These are phyloP conservation scores for Trifolium subterraneum DNA, from an alignment of 306 rosid species.

Conservation along the genomic window DNA sequence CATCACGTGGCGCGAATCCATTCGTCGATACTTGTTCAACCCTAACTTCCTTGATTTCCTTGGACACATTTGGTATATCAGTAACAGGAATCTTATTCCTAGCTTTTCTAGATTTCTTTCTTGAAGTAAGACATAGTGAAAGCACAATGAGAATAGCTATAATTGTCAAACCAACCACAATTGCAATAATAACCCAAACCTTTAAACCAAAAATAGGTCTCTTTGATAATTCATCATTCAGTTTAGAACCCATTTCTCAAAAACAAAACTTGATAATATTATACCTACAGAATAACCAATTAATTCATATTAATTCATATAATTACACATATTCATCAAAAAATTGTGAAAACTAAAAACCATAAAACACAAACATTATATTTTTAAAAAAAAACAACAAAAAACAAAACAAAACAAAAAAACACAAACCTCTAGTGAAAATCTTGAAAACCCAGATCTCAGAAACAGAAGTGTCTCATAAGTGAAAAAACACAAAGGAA, in stretches of 20 bases:
- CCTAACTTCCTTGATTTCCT: constrained; percentile 89
- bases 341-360: too few species aligned
- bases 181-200: constrained; percentile 91
- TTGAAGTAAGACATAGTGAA: constrained; percentile 74
- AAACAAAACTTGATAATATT: constrained; percentile 15
- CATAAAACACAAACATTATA: constrained; percentile 31
- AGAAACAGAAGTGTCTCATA: constrained; percentile 52
- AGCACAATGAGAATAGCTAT: constrained; percentile 67
- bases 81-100: constrained; percentile 56
- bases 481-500: constrained; percentile 33
- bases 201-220: constrained; percentile 67
- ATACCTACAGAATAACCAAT: constrained; percentile 51
- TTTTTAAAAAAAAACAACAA: too few species aligned
- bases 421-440: constrained; percentile 23
- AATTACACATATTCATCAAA: constrained; percentile 22
- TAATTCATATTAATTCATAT: constrained; percentile 12
- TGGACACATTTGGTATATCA: constrained; percentile 86
- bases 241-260: constrained; percentile 64
- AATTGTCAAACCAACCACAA: constrained; percentile 76
- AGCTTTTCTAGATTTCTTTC: constrained; percentile 74
- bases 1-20: constrained; percentile 76
- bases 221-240: constrained; percentile 73
- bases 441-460: constrained; percentile 69
- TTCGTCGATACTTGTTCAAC: constrained; percentile 77
- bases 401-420: too few species aligned